Percentiles rank a stretch among this genome's conserved stretches.
These are phyloP conservation scores for Exophiala sideris DNA, from an alignment of 2,329 filamentous ascomycete genomes.

Conservation along the genomic window DNA sequence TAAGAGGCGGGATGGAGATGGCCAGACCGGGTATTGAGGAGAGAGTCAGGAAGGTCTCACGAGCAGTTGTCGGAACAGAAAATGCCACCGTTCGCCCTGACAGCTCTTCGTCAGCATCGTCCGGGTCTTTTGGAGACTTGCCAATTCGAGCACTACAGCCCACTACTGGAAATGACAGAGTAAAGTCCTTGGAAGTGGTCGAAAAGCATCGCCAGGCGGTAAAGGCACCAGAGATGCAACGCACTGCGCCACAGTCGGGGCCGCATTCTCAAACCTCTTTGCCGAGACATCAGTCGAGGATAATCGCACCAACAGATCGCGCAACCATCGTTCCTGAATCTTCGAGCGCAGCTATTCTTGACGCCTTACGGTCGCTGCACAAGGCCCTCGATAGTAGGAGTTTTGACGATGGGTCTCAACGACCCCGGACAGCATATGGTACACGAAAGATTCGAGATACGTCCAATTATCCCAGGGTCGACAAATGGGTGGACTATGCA, in stretches of 20 bases:
- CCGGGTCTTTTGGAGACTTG: constrained; percentile 38
- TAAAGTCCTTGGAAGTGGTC: background rate
- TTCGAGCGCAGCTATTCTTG: constrained; percentile 11
- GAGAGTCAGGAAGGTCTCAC: background rate
- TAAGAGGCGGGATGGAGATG: background rate
- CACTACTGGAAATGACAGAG: constrained; percentile 16
- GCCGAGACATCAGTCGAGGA: constrained; percentile 14
- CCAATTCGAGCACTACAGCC: constrained; percentile 33
- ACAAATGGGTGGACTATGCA: constrained; percentile 54
- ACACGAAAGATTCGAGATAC: constrained; percentile 8
- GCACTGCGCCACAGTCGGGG: background rate
- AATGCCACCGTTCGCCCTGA: constrained; percentile 6
- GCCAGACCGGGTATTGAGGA: background rate
- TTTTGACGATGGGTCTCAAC: constrained; percentile 6
- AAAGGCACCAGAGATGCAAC: background rate
- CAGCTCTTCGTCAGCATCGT: constrained; percentile 21
- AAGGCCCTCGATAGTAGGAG: constrained; percentile 15
- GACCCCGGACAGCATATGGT: constrained; percentile 15
- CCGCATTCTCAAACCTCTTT: background rate
- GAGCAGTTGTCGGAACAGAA: background rate
- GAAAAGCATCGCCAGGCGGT: background rate
- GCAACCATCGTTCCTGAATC: constrained; percentile 10
- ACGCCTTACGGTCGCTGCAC: constrained; percentile 10
- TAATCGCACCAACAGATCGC: constrained; percentile 12
- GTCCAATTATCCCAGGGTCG: constrained; percentile 44